Conservation (phyloP, 2,329 filamentous ascomycete genomes). For the Hypoxylon sp. region DNA sequence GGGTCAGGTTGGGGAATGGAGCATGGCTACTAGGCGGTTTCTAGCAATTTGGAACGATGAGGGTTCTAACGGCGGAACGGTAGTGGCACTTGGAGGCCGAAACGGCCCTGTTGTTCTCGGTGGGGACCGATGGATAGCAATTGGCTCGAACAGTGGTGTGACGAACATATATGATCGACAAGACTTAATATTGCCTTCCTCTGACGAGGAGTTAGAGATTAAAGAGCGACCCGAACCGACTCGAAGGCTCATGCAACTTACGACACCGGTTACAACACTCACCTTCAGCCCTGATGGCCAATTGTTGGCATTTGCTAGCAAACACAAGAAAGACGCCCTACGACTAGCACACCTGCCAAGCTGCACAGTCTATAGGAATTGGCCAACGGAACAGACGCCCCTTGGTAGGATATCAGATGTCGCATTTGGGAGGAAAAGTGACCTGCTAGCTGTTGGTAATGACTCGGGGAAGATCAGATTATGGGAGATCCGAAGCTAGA, state of each 20-base stretch:
- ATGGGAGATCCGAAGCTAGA: conserved; percentile 86
- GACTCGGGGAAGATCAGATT: conserved; percentile 89
- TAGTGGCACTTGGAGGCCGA: conserved; percentile 81
- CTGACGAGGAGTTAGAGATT: conserved; percentile 64
- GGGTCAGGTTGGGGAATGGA: conserved; percentile 93
- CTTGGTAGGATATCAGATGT: conserved; percentile 85
- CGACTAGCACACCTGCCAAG: conserved; percentile 89
- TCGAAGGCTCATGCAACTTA: conserved; percentile 85
- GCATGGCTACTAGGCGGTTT: conserved; percentile 76
- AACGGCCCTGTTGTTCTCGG: conserved; percentile 75
- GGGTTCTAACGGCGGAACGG: conserved; percentile 87
- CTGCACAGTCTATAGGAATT: conserved; percentile 96
- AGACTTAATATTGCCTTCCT: conserved; percentile 66
- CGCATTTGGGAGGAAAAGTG: conserved; percentile 75
- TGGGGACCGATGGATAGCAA: conserved; percentile 88
- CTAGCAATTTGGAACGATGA: conserved; percentile 90
- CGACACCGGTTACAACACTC: conserved; percentile 84
- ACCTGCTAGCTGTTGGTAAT: conserved; percentile 87
- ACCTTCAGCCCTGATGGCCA: conserved; percentile 91
- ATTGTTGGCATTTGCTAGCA: conserved; percentile 86
- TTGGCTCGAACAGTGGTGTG: conserved; percentile 89
- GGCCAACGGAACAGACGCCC: conserved; percentile 92
- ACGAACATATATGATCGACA: conserved; percentile 93
- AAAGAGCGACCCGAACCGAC: conserved; percentile 79
- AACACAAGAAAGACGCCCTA: conserved; percentile 89